Evolutionary conservation across 2,329 filamentous ascomycete genomes (phyloP).

Genomic region (Pseudogymnoascus verrucosus): DNA sequence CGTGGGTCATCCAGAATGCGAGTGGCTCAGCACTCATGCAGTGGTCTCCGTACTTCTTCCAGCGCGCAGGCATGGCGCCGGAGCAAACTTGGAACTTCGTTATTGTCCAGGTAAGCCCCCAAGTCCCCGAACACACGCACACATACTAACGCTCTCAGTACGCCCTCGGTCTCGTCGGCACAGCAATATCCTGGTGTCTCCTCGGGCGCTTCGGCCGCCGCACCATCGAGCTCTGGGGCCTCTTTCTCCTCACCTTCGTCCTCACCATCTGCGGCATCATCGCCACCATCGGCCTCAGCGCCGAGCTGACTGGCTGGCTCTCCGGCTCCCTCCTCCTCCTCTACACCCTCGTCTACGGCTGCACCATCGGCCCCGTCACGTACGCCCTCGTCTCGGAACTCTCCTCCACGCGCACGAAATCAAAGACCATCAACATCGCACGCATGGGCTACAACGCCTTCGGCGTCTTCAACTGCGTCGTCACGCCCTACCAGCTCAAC

Average conservation of each 20-base stretch:
- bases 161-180: slow-evolving; percentile 39
- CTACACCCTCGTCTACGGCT: slow-evolving; percentile 32
- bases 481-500: slow-evolving; percentile 32
- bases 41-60: slow-evolving; percentile 52
- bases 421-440: slow-evolving; percentile 26
- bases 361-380: slow-evolving; percentile 39
- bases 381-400: slow-evolving; percentile 16
- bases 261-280: slow-evolving; percentile 69
- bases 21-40: slow-evolving; percentile 53
- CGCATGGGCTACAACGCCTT: slow-evolving; percentile 26
- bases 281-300: slow-evolving; percentile 30
- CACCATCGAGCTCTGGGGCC: slow-evolving; percentile 42
- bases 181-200: slow-evolving; percentile 40
- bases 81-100: slow-evolving; percentile 44
- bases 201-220: slow-evolving; percentile 39
- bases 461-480: slow-evolving; percentile 20
- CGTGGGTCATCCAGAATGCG: slow-evolving; percentile 54
- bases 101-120: slow-evolving; percentile 31
- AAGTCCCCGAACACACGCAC: neutral
- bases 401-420: slow-evolving; percentile 1
- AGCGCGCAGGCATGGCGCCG: slow-evolving; percentile 42
- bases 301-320: slow-evolving; percentile 35
- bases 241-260: slow-evolving; percentile 66
- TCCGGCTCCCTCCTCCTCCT: slow-evolving; percentile 30
- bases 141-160: neutral